Conservation (phyloP, 805 yeast species). For the Candida anglica region DNA sequence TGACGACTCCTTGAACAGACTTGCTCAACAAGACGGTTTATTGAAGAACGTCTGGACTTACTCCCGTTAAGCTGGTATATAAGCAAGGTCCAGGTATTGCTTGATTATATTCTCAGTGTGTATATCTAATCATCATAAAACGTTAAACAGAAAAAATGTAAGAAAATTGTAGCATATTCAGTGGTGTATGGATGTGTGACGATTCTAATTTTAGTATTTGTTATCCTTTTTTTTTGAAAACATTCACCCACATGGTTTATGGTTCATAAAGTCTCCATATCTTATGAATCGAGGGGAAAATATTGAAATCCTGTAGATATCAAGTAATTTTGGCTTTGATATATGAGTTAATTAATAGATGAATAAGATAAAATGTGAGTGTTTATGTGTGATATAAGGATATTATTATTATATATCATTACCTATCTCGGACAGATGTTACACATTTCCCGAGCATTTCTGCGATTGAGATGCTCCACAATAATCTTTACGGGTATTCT, state of each 20-base stretch:
- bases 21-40: slow-evolving; percentile 98
- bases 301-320: background rate
- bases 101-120: slow-evolving; percentile 11
- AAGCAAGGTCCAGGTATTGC: slow-evolving; percentile 6
- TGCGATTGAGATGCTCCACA: too few relatives aligned
- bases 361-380: background rate
- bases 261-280: too few relatives aligned
- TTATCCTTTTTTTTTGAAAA: background rate
- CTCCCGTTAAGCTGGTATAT: slow-evolving; percentile 65
- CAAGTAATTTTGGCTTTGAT: background rate
- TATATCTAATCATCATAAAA: slow-evolving; percentile 15
- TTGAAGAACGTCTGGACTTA: slow-evolving; percentile 93
- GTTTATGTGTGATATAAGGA: background rate
- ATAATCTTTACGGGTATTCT: too few relatives aligned
- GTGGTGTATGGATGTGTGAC: background rate
- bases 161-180: background rate
- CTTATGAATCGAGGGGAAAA: too few relatives aligned
- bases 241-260: background rate
- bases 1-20: slow-evolving; percentile 98
- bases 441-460: too few relatives aligned
- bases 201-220: background rate
- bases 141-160: background rate
- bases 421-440: too few relatives aligned
- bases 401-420: too few relatives aligned
- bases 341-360: background rate